Percentiles rank a stretch among this genome's conserved stretches.
Evolutionary conservation across 768 basidiomycete genomes (phyloP).

Genomic region (Pholiota conissans): DNA sequence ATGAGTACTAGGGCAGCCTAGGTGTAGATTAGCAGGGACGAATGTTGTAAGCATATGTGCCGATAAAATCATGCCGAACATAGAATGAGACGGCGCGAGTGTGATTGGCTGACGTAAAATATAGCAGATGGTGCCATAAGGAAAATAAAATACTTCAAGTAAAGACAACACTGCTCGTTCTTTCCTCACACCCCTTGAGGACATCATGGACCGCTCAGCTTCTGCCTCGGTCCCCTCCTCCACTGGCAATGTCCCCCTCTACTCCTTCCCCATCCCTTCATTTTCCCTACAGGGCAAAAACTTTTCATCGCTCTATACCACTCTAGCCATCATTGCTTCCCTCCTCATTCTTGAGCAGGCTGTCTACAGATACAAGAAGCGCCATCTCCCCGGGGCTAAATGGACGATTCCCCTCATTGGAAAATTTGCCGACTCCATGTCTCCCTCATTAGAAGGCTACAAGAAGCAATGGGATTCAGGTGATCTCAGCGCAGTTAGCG

Average conservation of each 20-base stretch:
- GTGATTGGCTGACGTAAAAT: slow-evolving; percentile 40
- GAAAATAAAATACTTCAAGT: slow-evolving; percentile 14
- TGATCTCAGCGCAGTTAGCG: slow-evolving; percentile 84
- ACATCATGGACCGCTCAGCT: slow-evolving; percentile 39
- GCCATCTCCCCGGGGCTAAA: slow-evolving; percentile 77
- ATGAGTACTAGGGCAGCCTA: neutral
- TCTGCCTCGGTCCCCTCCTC: slow-evolving; percentile 45
- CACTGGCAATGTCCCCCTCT: slow-evolving; percentile 37
- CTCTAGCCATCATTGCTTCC: slow-evolving; percentile 63
- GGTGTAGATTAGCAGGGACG: neutral
- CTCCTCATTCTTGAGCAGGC: slow-evolving; percentile 87
- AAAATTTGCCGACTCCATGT: slow-evolving; percentile 90
- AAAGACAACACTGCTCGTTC: slow-evolving; percentile 1
- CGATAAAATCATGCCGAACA: neutral
- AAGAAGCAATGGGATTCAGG: slow-evolving; percentile 91
- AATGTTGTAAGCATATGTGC: neutral
- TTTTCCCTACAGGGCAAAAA: slow-evolving; percentile 36
- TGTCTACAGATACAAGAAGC: slow-evolving; percentile 88
- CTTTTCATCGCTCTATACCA: slow-evolving; percentile 65
- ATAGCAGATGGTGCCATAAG: slow-evolving; percentile 36
- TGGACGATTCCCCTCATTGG: slow-evolving; percentile 99
- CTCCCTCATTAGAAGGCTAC: slow-evolving; percentile 91
- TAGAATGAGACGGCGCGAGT: slow-evolving; percentile 8
- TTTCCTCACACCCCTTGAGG: slow-evolving; percentile 21
- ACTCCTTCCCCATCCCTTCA: slow-evolving; percentile 48